phyloP scores from a whole-genome alignment of 2,329 filamentous ascomycete genomes.

The Pyrenophora graminea region DNA sequence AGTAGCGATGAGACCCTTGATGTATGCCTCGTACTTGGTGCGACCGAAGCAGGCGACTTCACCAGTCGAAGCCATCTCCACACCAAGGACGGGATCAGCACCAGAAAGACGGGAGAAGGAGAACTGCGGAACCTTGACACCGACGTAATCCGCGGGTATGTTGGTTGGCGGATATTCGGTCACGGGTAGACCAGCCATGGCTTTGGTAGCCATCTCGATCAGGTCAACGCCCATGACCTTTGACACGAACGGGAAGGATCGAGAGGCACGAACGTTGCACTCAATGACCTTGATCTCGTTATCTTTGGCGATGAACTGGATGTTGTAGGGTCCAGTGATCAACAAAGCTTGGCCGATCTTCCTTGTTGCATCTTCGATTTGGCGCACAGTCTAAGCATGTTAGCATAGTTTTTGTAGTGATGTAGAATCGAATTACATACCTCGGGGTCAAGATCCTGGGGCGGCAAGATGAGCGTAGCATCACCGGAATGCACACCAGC shows the following conservation, averaged over 20 bases:
- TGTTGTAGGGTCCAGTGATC: slow-evolving; percentile 96
- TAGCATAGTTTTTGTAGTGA: neutral
- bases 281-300: slow-evolving; percentile 99
- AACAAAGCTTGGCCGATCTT: slow-evolving; percentile 96
- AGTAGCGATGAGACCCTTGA: slow-evolving; percentile 93
- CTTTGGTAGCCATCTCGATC: slow-evolving; percentile 98
- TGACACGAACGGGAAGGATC: slow-evolving; percentile 97
- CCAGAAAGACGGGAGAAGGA: slow-evolving; percentile 97
- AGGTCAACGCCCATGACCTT: slow-evolving; percentile 98
- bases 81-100: slow-evolving; percentile 92
- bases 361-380: slow-evolving; percentile 91
- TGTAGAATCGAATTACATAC: neutral
- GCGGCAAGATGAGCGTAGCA: slow-evolving; percentile 90
- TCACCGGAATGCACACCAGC: slow-evolving; percentile 98
- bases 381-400: slow-evolving; percentile 67
- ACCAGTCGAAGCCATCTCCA: slow-evolving; percentile 98
- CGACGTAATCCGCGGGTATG: slow-evolving; percentile 81
- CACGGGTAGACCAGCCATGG: slow-evolving; percentile 85
- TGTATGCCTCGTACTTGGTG: slow-evolving; percentile 96
- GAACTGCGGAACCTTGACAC: slow-evolving; percentile 98
- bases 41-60: slow-evolving; percentile 96
- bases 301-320: slow-evolving; percentile 99
- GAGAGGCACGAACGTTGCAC: slow-evolving; percentile 94
- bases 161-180: slow-evolving; percentile 77
- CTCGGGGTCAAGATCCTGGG: slow-evolving; percentile 88